phyloP scores from a whole-genome alignment of 768 basidiomycete species.

The Gloeopeniophorella convolvens region DNA sequence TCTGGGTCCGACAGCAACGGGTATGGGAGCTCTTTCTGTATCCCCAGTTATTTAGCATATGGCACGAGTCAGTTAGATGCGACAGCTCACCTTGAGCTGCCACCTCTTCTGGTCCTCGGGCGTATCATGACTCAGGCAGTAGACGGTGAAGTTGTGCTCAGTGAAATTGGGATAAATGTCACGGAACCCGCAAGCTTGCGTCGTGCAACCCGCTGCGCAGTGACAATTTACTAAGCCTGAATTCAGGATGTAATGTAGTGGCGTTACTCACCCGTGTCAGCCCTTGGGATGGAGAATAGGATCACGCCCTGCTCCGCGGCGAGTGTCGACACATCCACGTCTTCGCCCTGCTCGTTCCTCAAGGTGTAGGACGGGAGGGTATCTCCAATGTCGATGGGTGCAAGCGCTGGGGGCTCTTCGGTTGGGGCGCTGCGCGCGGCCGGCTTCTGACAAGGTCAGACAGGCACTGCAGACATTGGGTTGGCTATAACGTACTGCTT shows the following conservation, averaged over 20 bases:
- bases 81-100: conserved; percentile 66
- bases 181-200: conserved; percentile 87
- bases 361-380: conserved; percentile 64
- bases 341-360: conserved; percentile 81
- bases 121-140: conserved; percentile 78
- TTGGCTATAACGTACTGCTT: neutral
- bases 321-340: conserved; percentile 60
- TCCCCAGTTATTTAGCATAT: conserved; percentile 6
- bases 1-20: conserved; percentile 87
- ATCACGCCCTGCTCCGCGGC: conserved; percentile 69
- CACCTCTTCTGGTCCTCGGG: conserved; percentile 73
- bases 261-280: conserved; percentile 66
- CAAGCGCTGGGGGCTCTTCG: conserved; percentile 4
- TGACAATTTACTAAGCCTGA: neutral
- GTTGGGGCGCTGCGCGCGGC: neutral
- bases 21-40: conserved; percentile 78
- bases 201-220: conserved; percentile 76
- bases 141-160: conserved; percentile 59
- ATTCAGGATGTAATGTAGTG: neutral
- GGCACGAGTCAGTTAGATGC: neutral
- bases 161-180: conserved; percentile 77
- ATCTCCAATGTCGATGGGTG: conserved; percentile 63
- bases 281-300: conserved; percentile 79
- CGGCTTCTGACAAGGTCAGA: neutral
- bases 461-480: neutral